Percentiles rank a stretch among this genome's conserved stretches.
These are phyloP conservation scores for Xylaria sp. DNA, from an alignment of 2,329 filamentous ascomycete genomes.

Conservation along the genomic window DNA sequence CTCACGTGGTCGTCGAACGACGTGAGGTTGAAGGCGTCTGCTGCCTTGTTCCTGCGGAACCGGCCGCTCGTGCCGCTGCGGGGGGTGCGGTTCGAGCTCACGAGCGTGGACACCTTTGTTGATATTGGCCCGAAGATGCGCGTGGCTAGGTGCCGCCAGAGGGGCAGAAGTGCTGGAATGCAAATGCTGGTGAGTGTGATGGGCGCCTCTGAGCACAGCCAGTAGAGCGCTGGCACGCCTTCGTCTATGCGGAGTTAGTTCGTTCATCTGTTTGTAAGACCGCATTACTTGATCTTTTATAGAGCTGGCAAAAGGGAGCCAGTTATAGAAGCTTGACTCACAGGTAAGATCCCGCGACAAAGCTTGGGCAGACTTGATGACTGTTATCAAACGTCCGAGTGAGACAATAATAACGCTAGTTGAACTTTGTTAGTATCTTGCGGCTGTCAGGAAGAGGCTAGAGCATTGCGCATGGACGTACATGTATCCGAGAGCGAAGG, in stretches of 20 bases:
- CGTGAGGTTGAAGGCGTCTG: too few species aligned
- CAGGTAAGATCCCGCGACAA: constrained; percentile 32
- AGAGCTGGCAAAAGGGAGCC: too few species aligned
- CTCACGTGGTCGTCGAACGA: too few species aligned
- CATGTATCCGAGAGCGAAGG: constrained; percentile 38
- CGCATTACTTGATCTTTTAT: neutral
- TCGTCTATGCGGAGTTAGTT: constrained; percentile 8
- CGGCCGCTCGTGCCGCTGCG: too few species aligned
- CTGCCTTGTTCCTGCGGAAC: too few species aligned
- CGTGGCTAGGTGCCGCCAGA: constrained; percentile 7
- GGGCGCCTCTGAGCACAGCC: constrained; percentile 27
- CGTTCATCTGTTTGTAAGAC: neutral
- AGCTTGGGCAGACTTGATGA: constrained; percentile 20
- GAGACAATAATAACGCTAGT: constrained; percentile 36
- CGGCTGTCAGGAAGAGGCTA: neutral
- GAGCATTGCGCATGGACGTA: constrained; percentile 11
- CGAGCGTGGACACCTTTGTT: constrained; percentile 8
- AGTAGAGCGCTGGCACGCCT: constrained; percentile 21
- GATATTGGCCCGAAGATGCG: constrained; percentile 16
- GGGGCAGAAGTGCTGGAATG: constrained; percentile 24
- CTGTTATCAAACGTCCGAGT: constrained; percentile 33
- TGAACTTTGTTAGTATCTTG: neutral
- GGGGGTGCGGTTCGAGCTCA: neutral
- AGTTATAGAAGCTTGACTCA: constrained; percentile 16
- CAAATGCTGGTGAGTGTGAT: constrained; percentile 30